A percentile compares a stretch with the other conserved stretches of the same genome.
These are phyloP conservation scores for Nicotiana noctiflora DNA, from an alignment of 257 asterid species.

Conservation along the genomic window DNA sequence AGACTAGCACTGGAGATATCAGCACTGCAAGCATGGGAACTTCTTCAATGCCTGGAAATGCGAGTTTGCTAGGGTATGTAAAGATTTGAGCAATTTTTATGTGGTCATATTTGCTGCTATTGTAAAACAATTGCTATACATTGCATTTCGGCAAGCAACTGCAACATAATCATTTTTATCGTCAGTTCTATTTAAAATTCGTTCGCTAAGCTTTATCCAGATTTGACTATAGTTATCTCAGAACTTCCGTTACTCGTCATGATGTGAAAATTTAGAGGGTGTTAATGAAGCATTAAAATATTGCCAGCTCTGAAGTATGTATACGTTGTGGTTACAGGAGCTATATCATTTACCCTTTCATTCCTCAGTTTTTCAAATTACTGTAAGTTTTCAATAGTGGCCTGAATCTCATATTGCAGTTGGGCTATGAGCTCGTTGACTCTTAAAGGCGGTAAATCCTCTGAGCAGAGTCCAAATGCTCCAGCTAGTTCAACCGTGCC, in stretches of 20 bases:
- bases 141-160: neutral
- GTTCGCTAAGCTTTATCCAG: neutral
- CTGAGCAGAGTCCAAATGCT: conserved; percentile 52
- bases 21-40: conserved; percentile 50
- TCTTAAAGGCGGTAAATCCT: conserved; percentile 68
- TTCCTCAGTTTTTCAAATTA: neutral
- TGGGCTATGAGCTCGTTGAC: conserved; percentile 99
- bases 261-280: neutral
- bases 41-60: conserved; percentile 77
- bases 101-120: neutral
- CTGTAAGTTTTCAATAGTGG: neutral
- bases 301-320: neutral
- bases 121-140: neutral
- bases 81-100: neutral
- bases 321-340: neutral
- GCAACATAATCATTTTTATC: neutral
- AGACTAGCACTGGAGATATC: conserved; percentile 63
- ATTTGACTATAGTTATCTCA: neutral
- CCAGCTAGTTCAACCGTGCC: conserved; percentile 54
- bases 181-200: neutral
- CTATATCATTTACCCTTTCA: neutral
- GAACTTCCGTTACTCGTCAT: neutral
- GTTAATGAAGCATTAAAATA: neutral
- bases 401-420: conserved; percentile 42
- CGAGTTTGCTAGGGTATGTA: conserved; percentile 91